Conservation (phyloP, 2,329 filamentous ascomycete species). For the Colletotrichum sp. region DNA sequence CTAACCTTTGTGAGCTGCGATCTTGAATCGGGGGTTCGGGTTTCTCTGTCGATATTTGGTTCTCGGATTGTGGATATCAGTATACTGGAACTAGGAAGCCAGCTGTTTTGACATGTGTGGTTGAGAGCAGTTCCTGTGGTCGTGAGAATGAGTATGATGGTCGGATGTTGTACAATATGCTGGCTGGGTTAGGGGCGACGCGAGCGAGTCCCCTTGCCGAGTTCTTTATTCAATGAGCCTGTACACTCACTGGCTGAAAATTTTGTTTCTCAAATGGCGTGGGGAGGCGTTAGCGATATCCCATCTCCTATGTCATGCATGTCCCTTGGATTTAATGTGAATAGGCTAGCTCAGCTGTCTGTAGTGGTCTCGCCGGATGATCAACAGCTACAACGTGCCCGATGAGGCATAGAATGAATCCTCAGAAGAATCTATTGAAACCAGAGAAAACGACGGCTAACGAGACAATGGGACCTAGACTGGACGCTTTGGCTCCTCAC, state of each 20-base stretch:
- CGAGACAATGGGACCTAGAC: neutral
- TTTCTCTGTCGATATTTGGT: neutral
- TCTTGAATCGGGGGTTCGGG: neutral
- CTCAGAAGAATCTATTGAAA: neutral
- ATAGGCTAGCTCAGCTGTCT: neutral
- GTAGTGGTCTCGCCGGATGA: neutral
- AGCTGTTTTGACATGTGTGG: neutral
- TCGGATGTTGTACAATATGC: neutral
- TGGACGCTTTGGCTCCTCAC: neutral
- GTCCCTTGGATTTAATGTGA: accelerated
- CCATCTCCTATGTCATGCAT: neutral
- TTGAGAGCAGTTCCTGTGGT: neutral
- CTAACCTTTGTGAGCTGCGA: neutral
- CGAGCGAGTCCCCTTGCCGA: accelerated
- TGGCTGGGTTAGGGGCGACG: neutral
- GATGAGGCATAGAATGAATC: neutral
- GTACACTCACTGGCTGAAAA: neutral
- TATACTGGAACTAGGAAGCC: neutral
- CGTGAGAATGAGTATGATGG: neutral
- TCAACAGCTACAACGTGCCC: accelerated
- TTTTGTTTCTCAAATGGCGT: neutral
- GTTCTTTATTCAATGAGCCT: accelerated
- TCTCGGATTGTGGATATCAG: neutral
- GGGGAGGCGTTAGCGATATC: too few species aligned
- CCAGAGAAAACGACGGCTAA: neutral